Base-by-base conservation (phyloP, 106 monocot species). In the Dendrobium chrysotoxum region DNA sequence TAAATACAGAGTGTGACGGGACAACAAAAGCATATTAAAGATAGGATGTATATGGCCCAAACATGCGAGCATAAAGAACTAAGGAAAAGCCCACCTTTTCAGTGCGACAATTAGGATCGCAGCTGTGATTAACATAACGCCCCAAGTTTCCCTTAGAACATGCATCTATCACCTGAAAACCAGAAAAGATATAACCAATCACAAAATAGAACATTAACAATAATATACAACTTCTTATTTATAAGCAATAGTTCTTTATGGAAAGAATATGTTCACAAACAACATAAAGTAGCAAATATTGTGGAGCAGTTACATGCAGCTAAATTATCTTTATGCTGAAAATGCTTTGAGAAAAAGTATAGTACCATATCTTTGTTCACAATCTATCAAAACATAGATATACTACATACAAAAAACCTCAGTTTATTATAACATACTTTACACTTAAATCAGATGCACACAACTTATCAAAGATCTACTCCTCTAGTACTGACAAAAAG, bases 111-210 rank as follows among this genome's bases (percentile, higher is more conserved):
- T 99, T 99, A 70, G 98, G 98, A 65, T 91, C 86, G 81, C 98
- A 99, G 70, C 98, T 99, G 78, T 99, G 98, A 84, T 99, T 99
- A 83, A 99, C 90, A 46, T 89, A 99, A 66, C 98, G 91, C 21
- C 95, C 98, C 78, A 95, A 84, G 78, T 99, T 99, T 79, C 98
- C 98, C 83, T 99, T 99, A 11, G 82, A 77, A 45, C 91, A 93
- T 80, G 98, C 98, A 90, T 99, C 98, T 78, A 99, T 99, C 65
- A 97, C 94, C 96, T 97, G 84, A 84, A 86, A 76, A 82, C 28
- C 17, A 79, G 28, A 42, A 21, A 15, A 82, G 81, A 9, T 10
- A 66, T 64, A 40, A 74, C 20, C 17, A 74, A 40, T 42, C 74
- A 74, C 74, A 40, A 74, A 74, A 35, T 70, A 20, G 66, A 28